A percentile compares a stretch with the other conserved stretches of the same genome.
phyloP scores from a whole-genome alignment of 2,329 filamentous ascomycete species.

The Xylariomycetidae sp. region DNA sequence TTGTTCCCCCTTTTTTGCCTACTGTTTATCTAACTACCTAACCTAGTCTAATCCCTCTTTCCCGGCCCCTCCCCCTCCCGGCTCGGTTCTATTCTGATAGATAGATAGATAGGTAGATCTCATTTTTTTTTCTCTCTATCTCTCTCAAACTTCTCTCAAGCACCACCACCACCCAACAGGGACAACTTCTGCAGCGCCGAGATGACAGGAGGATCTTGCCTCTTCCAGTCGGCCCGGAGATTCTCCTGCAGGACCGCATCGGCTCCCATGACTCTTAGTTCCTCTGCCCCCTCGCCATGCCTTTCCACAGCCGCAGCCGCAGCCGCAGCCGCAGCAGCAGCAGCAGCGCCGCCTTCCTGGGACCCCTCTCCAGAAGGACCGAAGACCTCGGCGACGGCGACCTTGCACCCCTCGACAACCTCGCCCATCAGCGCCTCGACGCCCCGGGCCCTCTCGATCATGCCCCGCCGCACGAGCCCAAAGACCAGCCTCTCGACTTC shows the following conservation, averaged over 20 bases:
- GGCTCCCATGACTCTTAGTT: slow-evolving; percentile 37
- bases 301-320: slow-evolving; percentile 16
- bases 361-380: too few species aligned
- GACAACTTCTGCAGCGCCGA: slow-evolving; percentile 44
- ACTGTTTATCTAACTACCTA: too few species aligned
- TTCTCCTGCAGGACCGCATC: slow-evolving; percentile 50
- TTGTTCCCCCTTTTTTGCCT: too few species aligned
- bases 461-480: slow-evolving; percentile 71
- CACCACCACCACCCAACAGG: too few species aligned
- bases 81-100: too few species aligned
- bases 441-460: slow-evolving; percentile 81
- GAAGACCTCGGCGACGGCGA: slow-evolving; percentile 69
- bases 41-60: too few species aligned
- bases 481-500: slow-evolving; percentile 74
- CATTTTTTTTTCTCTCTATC: too few species aligned
- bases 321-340: slow-evolving; percentile 12
- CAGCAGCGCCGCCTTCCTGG: too few species aligned
- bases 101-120: too few species aligned
- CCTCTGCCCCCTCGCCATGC: slow-evolving; percentile 20
- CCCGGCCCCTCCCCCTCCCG: too few species aligned
- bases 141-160: too few species aligned
- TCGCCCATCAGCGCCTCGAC: slow-evolving; percentile 71
- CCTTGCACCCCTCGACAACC: slow-evolving; percentile 64
- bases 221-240: slow-evolving; percentile 40
- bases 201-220: slow-evolving; percentile 45